A percentile compares a stretch with the other conserved stretches of the same genome.
Conservation (phyloP, 768 basidiomycete genomes). For the Suillus alpinus region DNA sequence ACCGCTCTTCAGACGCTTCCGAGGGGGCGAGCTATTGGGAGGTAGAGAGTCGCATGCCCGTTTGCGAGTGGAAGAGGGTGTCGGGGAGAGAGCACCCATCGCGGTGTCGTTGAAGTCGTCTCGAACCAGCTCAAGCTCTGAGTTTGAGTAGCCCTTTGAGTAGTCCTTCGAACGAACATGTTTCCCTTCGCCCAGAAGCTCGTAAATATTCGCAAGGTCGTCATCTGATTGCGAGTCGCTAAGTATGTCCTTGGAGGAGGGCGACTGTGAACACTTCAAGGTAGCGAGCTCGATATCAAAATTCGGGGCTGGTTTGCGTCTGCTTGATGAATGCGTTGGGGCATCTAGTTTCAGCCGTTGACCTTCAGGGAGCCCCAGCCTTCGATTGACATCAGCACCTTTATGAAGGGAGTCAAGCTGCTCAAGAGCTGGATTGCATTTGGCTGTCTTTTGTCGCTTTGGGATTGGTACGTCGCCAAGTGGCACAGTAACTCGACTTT, state of each 20-base stretch:
- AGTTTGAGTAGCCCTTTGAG: constrained; percentile 42
- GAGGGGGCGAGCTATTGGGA: background rate
- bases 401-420: constrained; percentile 44
- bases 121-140: constrained; percentile 43
- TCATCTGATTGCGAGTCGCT: constrained; percentile 41
- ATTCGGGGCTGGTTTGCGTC: constrained; percentile 33
- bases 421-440: constrained; percentile 31
- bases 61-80: background rate
- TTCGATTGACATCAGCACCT: constrained; percentile 39
- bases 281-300: constrained; percentile 50
- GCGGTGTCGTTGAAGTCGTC: constrained; percentile 9
- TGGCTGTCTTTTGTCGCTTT: constrained; percentile 22
- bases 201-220: constrained; percentile 32
- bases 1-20: background rate
- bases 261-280: constrained; percentile 21
- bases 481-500: background rate
- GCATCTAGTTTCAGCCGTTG: constrained; percentile 42
- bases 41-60: background rate
- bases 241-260: constrained; percentile 18
- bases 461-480: constrained; percentile 6
- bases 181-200: constrained; percentile 32
- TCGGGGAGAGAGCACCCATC: background rate
- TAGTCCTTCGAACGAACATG: constrained; percentile 34
- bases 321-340: constrained; percentile 3
- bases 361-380: constrained; percentile 36